Percentiles rank a stretch among this genome's conserved stretches.
Conservation (phyloP, 208 protist genomes). For the Crithidia brevicula region DNA sequence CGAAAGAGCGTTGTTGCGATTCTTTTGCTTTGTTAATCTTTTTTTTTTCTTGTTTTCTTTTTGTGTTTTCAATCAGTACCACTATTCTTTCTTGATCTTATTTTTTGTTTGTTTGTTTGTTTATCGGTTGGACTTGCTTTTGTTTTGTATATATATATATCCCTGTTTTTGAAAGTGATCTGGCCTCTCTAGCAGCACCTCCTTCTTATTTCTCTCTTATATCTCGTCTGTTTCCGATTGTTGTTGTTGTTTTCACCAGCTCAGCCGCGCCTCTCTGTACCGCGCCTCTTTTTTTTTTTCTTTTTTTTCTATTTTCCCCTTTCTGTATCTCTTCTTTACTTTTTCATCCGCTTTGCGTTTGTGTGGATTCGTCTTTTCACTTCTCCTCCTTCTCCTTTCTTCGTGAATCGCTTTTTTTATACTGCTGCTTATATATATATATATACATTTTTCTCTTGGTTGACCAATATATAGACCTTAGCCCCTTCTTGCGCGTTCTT, state of each 20-base stretch:
- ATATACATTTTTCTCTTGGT: conserved; percentile 11
- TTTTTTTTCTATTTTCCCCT: conserved; percentile 5
- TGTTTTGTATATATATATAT: conserved; percentile 12
- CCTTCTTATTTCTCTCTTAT: background rate
- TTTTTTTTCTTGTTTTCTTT: background rate
- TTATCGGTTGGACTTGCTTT: background rate
- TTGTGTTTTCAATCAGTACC: background rate
- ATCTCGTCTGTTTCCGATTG: too few relatives aligned
- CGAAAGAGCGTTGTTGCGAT: background rate
- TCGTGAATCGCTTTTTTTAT: background rate
- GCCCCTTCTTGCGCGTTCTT: too few relatives aligned
- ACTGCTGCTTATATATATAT: too few relatives aligned
- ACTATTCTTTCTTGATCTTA: background rate
- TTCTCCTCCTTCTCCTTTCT: background rate
- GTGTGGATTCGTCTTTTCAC: conserved; percentile 8
- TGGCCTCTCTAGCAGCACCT: too few relatives aligned
- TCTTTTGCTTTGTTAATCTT: background rate
- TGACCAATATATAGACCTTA: too few relatives aligned
- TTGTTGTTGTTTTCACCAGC: background rate
- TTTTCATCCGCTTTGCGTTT: conserved; percentile 4
- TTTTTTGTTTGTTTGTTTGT: background rate
- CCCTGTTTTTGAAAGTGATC: too few relatives aligned
- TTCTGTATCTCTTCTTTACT: conserved; percentile 3
- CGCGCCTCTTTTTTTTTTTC: conserved; percentile 7
- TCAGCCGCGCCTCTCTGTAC: background rate